Conservation (phyloP, 208 protist genomes). For the Porcisia hertigi region DNA sequence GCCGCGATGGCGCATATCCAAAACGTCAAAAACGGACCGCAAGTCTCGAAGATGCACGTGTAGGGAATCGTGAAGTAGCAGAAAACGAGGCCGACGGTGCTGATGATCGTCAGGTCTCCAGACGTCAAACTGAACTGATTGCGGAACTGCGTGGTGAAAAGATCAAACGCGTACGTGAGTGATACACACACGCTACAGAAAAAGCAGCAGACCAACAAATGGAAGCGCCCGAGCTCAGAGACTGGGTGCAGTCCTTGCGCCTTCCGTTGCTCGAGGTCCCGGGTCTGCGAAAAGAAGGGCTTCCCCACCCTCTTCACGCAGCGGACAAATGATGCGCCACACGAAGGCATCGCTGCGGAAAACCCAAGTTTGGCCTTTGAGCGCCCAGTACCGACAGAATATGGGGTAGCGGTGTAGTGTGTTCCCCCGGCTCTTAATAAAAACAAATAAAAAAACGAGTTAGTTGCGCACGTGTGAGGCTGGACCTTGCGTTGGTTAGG, state of each 20-base stretch:
- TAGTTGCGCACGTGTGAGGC: no score
- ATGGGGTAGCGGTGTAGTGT: no score
- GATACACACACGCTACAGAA: constrained; percentile 74
- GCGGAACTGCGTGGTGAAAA: constrained; percentile 58
- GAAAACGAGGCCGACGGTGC: constrained; percentile 74
- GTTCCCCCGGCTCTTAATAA: no score
- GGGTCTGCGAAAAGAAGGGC: constrained; percentile 45
- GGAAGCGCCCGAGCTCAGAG: constrained; percentile 57
- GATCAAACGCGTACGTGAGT: constrained; percentile 66
- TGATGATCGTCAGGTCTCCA: constrained; percentile 68
- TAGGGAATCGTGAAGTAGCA: constrained; percentile 70
- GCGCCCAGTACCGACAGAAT: no score
- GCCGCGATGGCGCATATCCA: constrained; percentile 32
- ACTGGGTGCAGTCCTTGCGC: constrained; percentile 43
- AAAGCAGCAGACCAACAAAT: constrained; percentile 60
- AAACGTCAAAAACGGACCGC: constrained; percentile 51
- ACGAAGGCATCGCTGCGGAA: constrained; percentile 1
- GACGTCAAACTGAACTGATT: constrained; percentile 38
- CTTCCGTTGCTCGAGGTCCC: constrained; percentile 33
- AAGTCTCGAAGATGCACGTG: constrained; percentile 60
- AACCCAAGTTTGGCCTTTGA: no score
- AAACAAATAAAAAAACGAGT: no score
- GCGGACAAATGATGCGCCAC: not conserved
- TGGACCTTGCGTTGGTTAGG: no score
- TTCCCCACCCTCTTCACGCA: constrained; percentile 2